Percentiles rank a stretch among this genome's conserved stretches.
Evolutionary conservation across 2,329 filamentous ascomycete species (phyloP).

Genomic region (Fusarium heterosporum): DNA sequence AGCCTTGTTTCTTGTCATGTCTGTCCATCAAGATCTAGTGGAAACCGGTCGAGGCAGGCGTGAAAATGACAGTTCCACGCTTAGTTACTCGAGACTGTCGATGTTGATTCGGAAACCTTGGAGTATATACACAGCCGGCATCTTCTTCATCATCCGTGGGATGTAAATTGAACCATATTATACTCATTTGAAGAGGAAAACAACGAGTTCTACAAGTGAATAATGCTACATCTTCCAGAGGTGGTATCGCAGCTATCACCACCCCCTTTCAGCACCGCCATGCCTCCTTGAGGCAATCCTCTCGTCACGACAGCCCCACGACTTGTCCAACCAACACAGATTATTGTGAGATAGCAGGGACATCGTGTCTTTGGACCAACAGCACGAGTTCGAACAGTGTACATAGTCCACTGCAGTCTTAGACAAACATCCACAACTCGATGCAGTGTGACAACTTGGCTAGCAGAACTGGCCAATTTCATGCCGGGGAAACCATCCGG

Average conservation of each 20-base stretch:
- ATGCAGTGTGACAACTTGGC: constrained; percentile 20
- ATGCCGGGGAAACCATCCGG: constrained; percentile 32
- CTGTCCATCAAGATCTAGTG: neutral
- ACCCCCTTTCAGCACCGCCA: constrained; percentile 31
- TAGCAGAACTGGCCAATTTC: constrained; percentile 9
- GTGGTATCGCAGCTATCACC: constrained; percentile 13
- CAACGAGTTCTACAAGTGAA: neutral
- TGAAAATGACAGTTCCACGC: constrained; percentile 7
- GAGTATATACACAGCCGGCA: neutral
- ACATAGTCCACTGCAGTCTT: constrained; percentile 7
- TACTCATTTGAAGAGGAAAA: neutral
- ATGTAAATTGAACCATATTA: neutral
- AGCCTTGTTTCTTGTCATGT: constrained; percentile 22
- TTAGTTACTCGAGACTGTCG: neutral
- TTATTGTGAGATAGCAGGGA: constrained; percentile 8
- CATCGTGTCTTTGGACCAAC: constrained; percentile 7
- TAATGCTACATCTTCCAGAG: constrained; percentile 1
- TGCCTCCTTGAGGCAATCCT: constrained; percentile 19
- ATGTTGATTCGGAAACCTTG: neutral
- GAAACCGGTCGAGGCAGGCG: neutral
- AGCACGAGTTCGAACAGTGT: constrained; percentile 10
- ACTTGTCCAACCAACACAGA: constrained; percentile 5
- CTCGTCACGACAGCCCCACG: constrained; percentile 32
- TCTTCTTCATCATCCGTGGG: neutral
- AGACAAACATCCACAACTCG: constrained; percentile 17